Evolutionary conservation across 352 stramenopile species (phyloP).

Genomic region (Globisporangium solare): DNA sequence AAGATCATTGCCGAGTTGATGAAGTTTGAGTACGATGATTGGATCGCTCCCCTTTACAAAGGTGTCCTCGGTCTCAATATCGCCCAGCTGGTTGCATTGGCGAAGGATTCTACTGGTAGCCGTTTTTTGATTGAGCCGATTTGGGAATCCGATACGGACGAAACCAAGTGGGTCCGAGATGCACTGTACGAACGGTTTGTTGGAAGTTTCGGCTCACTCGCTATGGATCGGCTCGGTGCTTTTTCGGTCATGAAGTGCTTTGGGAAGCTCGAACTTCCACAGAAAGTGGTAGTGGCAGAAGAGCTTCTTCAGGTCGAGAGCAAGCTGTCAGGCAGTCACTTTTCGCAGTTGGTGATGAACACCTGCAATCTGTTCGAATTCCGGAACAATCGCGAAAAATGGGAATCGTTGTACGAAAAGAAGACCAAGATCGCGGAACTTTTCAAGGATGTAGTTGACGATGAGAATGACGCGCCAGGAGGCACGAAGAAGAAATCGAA

Average conservation of each 20-base stretch:
- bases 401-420: constrained; percentile 69
- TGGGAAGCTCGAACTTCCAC: constrained; percentile 42
- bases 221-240: constrained; percentile 66
- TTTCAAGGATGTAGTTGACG: constrained; percentile 69
- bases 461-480: constrained; percentile 16
- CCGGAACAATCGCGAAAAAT: constrained; percentile 74
- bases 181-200: constrained; percentile 66
- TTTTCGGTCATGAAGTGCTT: constrained; percentile 87
- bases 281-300: constrained; percentile 68
- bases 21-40: constrained; percentile 51
- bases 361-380: constrained; percentile 77
- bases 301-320: constrained; percentile 66
- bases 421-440: constrained; percentile 75
- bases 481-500: constrained; percentile 4
- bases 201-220: constrained; percentile 62
- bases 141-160: constrained; percentile 59
- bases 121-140: constrained; percentile 76
- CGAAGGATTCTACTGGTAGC: constrained; percentile 75
- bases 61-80: constrained; percentile 62
- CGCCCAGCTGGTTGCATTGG: constrained; percentile 63
- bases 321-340: constrained; percentile 74
- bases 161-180: constrained; percentile 54
- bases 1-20: constrained; percentile 71
- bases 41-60: constrained; percentile 46
- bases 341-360: constrained; percentile 80